phyloP scores from a whole-genome alignment of 2,329 filamentous ascomycete genomes.

The Fusarium brachygibbosum region DNA sequence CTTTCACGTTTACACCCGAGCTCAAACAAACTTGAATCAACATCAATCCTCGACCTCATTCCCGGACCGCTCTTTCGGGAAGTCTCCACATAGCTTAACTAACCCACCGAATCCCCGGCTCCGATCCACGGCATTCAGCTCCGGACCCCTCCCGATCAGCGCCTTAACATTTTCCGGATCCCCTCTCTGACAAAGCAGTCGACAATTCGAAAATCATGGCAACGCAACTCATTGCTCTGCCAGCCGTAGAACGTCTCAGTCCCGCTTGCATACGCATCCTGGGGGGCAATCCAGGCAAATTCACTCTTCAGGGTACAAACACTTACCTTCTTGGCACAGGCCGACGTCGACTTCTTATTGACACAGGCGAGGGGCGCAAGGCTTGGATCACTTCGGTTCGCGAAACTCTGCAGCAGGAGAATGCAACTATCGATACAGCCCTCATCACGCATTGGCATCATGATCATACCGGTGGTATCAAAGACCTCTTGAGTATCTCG shows the following conservation, averaged over 20 bases:
- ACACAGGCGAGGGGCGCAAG: constrained; percentile 86
- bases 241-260: constrained; percentile 82
- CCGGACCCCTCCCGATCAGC: constrained; percentile 31
- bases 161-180: neutral
- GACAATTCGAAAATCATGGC: constrained; percentile 64
- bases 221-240: constrained; percentile 72
- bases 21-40: neutral
- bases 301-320: constrained; percentile 84
- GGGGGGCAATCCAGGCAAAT: constrained; percentile 91
- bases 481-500: constrained; percentile 74
- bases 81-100: constrained; percentile 22
- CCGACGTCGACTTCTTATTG: constrained; percentile 80
- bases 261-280: constrained; percentile 85
- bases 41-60: neutral
- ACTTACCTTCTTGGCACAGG: constrained; percentile 92
- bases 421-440: constrained; percentile 75
- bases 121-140: constrained; percentile 30
- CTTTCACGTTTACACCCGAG: neutral
- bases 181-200: neutral
- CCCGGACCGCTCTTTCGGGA: neutral
- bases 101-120: constrained; percentile 18
- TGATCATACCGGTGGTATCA: constrained; percentile 85
- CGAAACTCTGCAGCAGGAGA: constrained; percentile 74
- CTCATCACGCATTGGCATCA: constrained; percentile 94
- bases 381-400: constrained; percentile 79